Evolutionary conservation across 768 basidiomycete species (phyloP).

Genomic region (Floccularia luteovirens): DNA sequence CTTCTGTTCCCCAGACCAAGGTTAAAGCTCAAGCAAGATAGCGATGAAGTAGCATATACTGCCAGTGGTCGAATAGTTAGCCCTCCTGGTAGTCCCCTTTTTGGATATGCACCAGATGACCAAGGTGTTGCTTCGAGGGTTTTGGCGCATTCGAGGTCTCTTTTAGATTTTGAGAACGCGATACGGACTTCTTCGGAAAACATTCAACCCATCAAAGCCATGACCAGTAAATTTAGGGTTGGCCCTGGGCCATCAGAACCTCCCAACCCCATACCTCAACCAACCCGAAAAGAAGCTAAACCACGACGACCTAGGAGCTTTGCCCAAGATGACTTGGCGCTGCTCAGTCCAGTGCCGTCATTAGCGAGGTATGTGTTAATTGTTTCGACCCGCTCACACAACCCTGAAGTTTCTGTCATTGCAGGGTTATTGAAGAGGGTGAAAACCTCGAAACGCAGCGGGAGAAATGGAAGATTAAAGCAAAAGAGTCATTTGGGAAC

Average conservation of each 20-base stretch:
- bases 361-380: constrained; percentile 33
- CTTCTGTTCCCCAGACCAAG: constrained; percentile 70
- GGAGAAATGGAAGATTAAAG: constrained; percentile 58
- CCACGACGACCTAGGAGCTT: constrained; percentile 49
- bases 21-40: constrained; percentile 41
- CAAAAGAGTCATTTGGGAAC: constrained; percentile 57
- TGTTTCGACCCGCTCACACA: constrained; percentile 3
- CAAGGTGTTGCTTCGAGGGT: constrained; percentile 34
- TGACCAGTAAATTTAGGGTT: background rate
- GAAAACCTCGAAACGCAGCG: constrained; percentile 55
- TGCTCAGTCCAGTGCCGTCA: constrained; percentile 55
- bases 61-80: constrained; percentile 32
- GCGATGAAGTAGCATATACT: background rate
- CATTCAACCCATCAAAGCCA: background rate
- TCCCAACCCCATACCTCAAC: background rate
- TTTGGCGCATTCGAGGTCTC: constrained; percentile 39
- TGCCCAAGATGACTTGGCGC: constrained; percentile 49
- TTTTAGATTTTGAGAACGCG: constrained; percentile 23
- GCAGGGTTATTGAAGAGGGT: constrained; percentile 63
- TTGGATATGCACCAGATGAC: constrained; percentile 9
- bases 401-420: constrained; percentile 3
- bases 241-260: no score
- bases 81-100: constrained; percentile 40
- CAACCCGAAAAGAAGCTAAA: background rate
- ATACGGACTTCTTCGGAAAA: constrained; percentile 2